These are phyloP conservation scores for Tetrapisispora arboricola DNA, from an alignment of 805 yeast genomes.

Conservation along the genomic window DNA sequence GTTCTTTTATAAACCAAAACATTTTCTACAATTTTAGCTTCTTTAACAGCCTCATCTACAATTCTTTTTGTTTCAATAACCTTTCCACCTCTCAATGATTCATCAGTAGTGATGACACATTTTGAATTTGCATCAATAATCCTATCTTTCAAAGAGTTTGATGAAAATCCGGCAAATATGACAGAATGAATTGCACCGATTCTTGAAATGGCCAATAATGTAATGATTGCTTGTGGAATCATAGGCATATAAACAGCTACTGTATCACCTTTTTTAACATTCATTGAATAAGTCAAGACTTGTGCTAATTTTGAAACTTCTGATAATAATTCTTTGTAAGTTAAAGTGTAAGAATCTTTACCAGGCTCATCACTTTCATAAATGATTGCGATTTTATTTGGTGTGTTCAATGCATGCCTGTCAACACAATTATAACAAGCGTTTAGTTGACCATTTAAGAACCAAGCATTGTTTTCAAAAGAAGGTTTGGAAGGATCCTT, in stretches of 20 bases:
- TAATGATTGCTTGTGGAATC: slow-evolving; percentile 70
- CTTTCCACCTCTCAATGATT: slow-evolving; percentile 75
- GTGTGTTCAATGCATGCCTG: slow-evolving; percentile 63
- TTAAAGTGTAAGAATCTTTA: slow-evolving; percentile 39
- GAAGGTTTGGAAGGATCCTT: slow-evolving; percentile 21
- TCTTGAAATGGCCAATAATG: slow-evolving; percentile 68
- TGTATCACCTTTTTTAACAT: slow-evolving; percentile 72
- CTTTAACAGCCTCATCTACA: slow-evolving; percentile 66
- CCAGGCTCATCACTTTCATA: slow-evolving; percentile 76
- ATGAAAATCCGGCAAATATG: slow-evolving; percentile 75
- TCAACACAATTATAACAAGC: slow-evolving; percentile 78
- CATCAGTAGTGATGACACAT: slow-evolving; percentile 71
- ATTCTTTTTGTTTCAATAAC: slow-evolving; percentile 71
- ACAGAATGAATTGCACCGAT: slow-evolving; percentile 81
- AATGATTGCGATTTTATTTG: slow-evolving; percentile 62
- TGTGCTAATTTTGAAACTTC: slow-evolving; percentile 66
- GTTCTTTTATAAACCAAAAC: slow-evolving; percentile 71
- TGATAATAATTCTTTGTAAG: slow-evolving; percentile 61
- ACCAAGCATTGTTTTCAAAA: slow-evolving; percentile 57
- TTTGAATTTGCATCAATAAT: slow-evolving; percentile 62
- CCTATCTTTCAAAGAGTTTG: slow-evolving; percentile 62
- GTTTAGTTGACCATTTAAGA: slow-evolving; percentile 67
- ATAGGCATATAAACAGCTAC: slow-evolving; percentile 82
- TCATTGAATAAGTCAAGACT: slow-evolving; percentile 47
- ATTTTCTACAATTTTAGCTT: slow-evolving; percentile 55